A percentile compares a stretch with the other conserved stretches of the same genome.
These are phyloP conservation scores for Didymella exigua DNA, from an alignment of 2,329 filamentous ascomycete species.

Conservation along the genomic window DNA sequence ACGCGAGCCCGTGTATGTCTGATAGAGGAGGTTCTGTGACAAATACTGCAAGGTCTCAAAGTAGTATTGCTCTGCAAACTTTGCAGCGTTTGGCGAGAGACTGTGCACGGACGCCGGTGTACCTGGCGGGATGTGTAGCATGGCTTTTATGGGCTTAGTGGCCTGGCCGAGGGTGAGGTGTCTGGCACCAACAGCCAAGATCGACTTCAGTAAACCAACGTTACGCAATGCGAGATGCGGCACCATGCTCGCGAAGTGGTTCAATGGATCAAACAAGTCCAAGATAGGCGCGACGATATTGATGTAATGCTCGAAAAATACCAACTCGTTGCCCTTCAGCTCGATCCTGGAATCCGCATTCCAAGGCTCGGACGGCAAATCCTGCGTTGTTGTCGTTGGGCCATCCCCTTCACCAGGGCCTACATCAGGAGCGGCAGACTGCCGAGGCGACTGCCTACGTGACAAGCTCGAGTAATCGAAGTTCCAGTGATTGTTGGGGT, in stretches of 20 bases:
- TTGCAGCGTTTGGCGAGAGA: conserved; percentile 36
- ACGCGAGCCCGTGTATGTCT: conserved; percentile 61
- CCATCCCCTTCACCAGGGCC: conserved; percentile 8
- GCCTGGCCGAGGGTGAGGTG: conserved; percentile 53
- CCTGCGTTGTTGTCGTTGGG: conserved; percentile 10
- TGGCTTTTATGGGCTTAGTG: conserved; percentile 26
- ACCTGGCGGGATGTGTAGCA: conserved; percentile 32
- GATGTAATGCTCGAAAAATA: conserved; percentile 49
- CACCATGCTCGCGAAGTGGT: conserved; percentile 44
- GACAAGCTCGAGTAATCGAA: conserved; percentile 52
- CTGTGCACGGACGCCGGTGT: conserved; percentile 23
- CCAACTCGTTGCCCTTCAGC: conserved; percentile 45
- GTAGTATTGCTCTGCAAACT: conserved; percentile 59
- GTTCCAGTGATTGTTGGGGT: conserved; percentile 43
- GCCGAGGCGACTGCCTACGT: conserved; percentile 46
- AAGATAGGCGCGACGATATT: conserved; percentile 47
- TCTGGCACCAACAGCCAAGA: conserved; percentile 61
- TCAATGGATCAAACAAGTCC: conserved; percentile 52
- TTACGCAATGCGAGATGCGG: conserved; percentile 56
- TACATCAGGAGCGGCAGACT: conserved; percentile 37
- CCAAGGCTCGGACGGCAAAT: conserved; percentile 29
- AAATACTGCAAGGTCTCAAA: conserved; percentile 67
- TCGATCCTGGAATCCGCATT: conserved; percentile 28
- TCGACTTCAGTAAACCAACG: conserved; percentile 61
- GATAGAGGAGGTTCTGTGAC: conserved; percentile 63